These are phyloP conservation scores for Pleurotus pulmonarius DNA, from an alignment of 768 basidiomycete genomes.

Conservation along the genomic window DNA sequence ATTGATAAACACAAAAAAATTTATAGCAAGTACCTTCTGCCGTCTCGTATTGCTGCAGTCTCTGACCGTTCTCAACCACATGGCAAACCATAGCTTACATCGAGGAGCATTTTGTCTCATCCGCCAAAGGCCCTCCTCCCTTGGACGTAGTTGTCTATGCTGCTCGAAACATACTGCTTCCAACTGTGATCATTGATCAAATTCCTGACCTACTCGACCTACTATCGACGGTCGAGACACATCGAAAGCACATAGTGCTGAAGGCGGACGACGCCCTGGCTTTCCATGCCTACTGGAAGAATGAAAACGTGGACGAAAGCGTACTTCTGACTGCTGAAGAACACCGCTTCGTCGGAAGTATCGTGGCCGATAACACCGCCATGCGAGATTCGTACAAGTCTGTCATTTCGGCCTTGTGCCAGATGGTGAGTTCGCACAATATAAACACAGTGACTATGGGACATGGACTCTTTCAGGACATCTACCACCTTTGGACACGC, in stretches of 20 bases:
- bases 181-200: constrained; percentile 17
- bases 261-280: constrained; percentile 22
- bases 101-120: neutral
- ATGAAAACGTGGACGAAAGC: constrained; percentile 9
- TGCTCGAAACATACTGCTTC: constrained; percentile 26
- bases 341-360: constrained; percentile 12
- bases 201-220: constrained; percentile 31
- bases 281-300: constrained; percentile 23
- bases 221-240: constrained; percentile 33
- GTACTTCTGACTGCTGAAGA: constrained; percentile 16
- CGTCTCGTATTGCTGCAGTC: neutral
- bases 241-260: constrained; percentile 23
- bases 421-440: constrained; percentile 19
- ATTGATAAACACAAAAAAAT: neutral
- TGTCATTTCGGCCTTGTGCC: constrained; percentile 24
- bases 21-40: neutral
- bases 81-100: neutral
- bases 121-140: constrained; percentile 15
- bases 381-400: constrained; percentile 29
- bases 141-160: constrained; percentile 27
- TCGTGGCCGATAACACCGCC: constrained; percentile 11
- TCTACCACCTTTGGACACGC: constrained; percentile 28
- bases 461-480: constrained; percentile 21
- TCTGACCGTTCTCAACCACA: neutral
- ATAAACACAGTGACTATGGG: neutral